Evolutionary conservation across 2,329 filamentous ascomycete genomes (phyloP), one percentile per base, ranked within the genome.

Genomic region (Colletotrichum somersetense): DNA sequence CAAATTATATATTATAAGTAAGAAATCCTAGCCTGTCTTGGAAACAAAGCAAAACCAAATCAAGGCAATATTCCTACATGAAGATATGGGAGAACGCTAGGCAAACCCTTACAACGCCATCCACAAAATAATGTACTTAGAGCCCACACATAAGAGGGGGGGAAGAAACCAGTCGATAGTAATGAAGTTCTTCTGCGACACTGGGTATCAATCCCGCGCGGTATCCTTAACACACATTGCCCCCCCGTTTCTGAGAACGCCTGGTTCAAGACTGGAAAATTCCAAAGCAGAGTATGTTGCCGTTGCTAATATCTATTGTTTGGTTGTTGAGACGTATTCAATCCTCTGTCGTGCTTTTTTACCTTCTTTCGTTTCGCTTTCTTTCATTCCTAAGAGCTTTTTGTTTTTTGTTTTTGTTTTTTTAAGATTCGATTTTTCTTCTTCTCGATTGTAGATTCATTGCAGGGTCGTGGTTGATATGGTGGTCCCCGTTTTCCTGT

Each of bases 171-270:
- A 61, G 61, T 44, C 5, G 38, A n/a, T 46, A 67, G 26, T 63
- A 63, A 38, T 18, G 38, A 40, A 30, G 61, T 35, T 53, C 59
- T 67, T 48, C 48, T 67, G 66, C 70, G 66, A 72, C 59, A 61
- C 55, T 72, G 70, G 70, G 70, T 72, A 72, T 72, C 70, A 72
- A 70, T 72, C 66, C 70, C 66, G 40, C 61, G 62, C 62, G 62
- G 40, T 64, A 46, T 56, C 50, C 52, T 10, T 30, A 48, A 23
- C 48, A 44, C 8, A 63, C 26, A 6, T 50, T 26, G 26, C 16
- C 35, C 23, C 46, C 50, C 50, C n/a, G 33, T 20, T 64, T 50
- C 50, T 44, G 44, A 16, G 11, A 72, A 72, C 66, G 70, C 70
- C 70, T 64, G 52, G 16, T 56, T 26, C 44, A 30, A 59, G 23